Conservation (phyloP, 2,329 filamentous ascomycete species). For the Teratosphaeriaceae sp. region DNA sequence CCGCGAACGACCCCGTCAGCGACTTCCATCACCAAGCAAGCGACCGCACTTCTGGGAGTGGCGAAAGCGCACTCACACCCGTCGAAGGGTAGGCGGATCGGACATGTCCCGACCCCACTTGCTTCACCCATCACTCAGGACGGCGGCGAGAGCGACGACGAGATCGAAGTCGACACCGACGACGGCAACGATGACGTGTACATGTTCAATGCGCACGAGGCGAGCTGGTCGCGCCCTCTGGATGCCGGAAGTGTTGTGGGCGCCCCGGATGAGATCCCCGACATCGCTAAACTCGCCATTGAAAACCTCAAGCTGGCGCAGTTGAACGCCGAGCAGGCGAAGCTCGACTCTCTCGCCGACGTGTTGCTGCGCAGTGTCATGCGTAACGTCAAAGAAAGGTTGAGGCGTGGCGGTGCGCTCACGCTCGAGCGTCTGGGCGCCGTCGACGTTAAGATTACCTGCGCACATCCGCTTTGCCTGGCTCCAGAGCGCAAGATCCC, state of each 20-base stretch:
- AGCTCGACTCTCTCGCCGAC: too few species aligned
- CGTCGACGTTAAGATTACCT: constrained; percentile 1
- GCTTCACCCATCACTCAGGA: neutral
- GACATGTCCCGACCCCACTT: neutral
- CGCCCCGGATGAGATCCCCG: neutral
- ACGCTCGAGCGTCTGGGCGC: constrained; percentile 5
- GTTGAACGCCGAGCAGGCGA: neutral
- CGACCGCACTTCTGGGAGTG: neutral
- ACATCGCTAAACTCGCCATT: neutral
- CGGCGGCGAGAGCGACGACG: neutral
- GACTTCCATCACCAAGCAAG: neutral
- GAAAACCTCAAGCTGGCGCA: constrained; percentile 1
- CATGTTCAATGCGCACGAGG: constrained; percentile 3
- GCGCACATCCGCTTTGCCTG: constrained; percentile 6
- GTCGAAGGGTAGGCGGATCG: neutral
- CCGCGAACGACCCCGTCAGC: neutral
- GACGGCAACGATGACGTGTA: constrained; percentile 7
- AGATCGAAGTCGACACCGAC: constrained; percentile 7
- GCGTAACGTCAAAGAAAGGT: constrained; percentile 5
- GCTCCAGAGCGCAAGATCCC: neutral
- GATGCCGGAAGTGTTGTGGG: neutral
- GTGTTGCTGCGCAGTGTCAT: constrained; percentile 5
- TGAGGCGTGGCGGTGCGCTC: constrained; percentile 1
- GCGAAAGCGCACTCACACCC: neutral
- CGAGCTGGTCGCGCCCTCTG: constrained; percentile 1